A percentile compares a stretch with the other conserved stretches of the same genome.
These are phyloP conservation scores for Rhizopus delemar DNA, from an alignment of 371 early-diverging fungal species.

Conservation along the genomic window DNA sequence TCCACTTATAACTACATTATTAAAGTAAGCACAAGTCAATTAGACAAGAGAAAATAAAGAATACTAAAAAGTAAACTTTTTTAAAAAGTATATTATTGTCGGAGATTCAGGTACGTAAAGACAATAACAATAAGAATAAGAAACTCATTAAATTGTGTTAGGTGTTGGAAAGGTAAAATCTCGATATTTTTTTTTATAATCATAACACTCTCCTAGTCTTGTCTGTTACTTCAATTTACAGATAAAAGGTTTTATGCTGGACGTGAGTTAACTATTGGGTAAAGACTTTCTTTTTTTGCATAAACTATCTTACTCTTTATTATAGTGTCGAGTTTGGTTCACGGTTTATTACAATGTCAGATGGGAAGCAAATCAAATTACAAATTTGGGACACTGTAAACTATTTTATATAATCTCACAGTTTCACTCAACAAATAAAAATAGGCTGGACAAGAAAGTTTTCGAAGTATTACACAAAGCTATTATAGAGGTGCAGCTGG, in stretches of 20 bases:
- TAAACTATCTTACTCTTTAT: too few species aligned
- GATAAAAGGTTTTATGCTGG: constrained; percentile 82
- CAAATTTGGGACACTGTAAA: constrained; percentile 99
- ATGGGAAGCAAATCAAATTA: constrained; percentile 86
- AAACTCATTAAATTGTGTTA: constrained; percentile 19
- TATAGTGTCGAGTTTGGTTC: constrained; percentile 81
- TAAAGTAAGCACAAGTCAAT: constrained; percentile 27
- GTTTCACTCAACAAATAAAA: neutral
- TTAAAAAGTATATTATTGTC: constrained; percentile 45
- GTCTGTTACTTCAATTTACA: constrained; percentile 80
- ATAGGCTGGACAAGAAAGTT: constrained; percentile 92
- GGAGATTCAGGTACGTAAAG: constrained; percentile 44
- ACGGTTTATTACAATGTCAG: constrained; percentile 69
- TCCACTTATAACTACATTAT: constrained; percentile 39
- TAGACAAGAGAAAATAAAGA: too few species aligned
- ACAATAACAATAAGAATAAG: neutral
- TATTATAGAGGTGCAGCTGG: constrained; percentile 98
- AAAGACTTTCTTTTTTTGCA: constrained; percentile 6
- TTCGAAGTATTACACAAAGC: constrained; percentile 93
- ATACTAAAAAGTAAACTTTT: too few species aligned
- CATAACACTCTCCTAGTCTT: constrained; percentile 53
- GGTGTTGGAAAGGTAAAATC: constrained; percentile 72
- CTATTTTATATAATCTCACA: too few species aligned
- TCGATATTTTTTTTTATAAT: too few species aligned
- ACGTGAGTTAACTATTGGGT: constrained; percentile 87